Evolutionary conservation across 225 moss, liverwort and hornwort genomes (phyloP), one percentile per base, ranked within the genome.

Genomic region (Polytrichum commune): DNA sequence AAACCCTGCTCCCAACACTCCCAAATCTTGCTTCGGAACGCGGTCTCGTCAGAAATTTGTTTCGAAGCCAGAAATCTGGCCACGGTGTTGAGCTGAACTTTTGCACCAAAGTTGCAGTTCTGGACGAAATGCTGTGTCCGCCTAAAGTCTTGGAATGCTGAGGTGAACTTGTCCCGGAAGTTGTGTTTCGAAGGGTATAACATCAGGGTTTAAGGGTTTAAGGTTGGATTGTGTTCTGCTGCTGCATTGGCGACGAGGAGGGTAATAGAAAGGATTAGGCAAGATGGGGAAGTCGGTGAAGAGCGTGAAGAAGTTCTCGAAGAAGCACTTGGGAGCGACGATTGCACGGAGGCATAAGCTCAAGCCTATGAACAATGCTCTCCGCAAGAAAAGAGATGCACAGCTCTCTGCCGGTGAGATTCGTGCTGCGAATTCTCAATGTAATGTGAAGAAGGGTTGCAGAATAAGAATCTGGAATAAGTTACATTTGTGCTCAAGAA

Each of bases 341-440:
- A 79, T 97, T 62, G 92, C 86, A 54, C 86, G 77, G 55, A 90
- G 96, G 73, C 86, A 86, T 69, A 97, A 92, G 82, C 80, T 93
- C 67, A 92, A 93, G 83, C 94, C 96, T 24, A 92, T 92, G 96
- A 86, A 86, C 74, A 92, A 88, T 80, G 96, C 94, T 0, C 80
- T 91, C 22, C 86, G 88, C 56, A 91, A 91, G 73, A 89, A 91
- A 71, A 79, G 74, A 58, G 93, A 84, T 73, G 88, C 89, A 4
- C 79, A 75, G 58, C 79, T 79, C 7, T 30, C 80, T 29, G 75
- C 83, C 70, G 86, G 86, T 80, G 69, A 72, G 18, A 8, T 61
- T 67, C 53, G 71, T 55, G 24, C 1, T 61, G 10, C 35, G 29
- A 9, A 10, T 19, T 26, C 63, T 32, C 23, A 23, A 20, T 63